phyloP scores from a whole-genome alignment of 192 early-diverging fungal species.

The Podochytrium sp. region DNA sequence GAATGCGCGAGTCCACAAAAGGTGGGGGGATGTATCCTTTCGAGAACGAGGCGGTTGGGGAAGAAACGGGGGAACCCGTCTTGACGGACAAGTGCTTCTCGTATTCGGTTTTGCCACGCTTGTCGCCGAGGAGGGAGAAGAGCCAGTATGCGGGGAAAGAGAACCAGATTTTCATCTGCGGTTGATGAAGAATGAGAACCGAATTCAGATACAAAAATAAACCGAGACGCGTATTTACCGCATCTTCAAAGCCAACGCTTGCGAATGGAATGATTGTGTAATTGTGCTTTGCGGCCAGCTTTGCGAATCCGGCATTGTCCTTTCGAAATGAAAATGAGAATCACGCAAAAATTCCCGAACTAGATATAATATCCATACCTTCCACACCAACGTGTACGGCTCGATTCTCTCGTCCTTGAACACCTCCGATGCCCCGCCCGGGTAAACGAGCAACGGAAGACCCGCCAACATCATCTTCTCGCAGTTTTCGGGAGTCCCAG shows the following conservation, averaged over 20 bases:
- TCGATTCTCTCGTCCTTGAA: slow-evolving; percentile 22
- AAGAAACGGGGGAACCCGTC: not conserved
- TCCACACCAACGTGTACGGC: slow-evolving; percentile 34
- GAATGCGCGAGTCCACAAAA: not conserved
- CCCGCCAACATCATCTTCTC: slow-evolving; percentile 27
- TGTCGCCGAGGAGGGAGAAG: not conserved
- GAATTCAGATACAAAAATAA: too few species aligned
- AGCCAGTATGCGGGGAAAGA: not conserved
- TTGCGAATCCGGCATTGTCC: slow-evolving; percentile 34
- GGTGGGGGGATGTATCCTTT: slow-evolving; percentile 14
- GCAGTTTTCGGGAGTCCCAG: slow-evolving; percentile 16
- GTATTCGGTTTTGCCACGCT: not conserved
- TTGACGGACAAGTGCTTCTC: not conserved
- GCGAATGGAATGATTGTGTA: slow-evolving; percentile 43
- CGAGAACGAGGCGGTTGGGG: not conserved
- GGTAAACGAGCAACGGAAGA: slow-evolving; percentile 31
- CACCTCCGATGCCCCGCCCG: slow-evolving; percentile 36
- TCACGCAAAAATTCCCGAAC: too few species aligned
- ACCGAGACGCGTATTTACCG: too few species aligned
- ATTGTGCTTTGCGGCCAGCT: slow-evolving; percentile 32
- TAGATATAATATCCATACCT: too few species aligned
- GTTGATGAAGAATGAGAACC: too few species aligned
- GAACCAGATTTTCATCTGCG: slow-evolving; percentile 11
- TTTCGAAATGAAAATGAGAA: too few species aligned
- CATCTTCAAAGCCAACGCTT: slow-evolving; percentile 32